Evolutionary conservation across 345 rosid species (phyloP), one percentile per base, ranked within the genome.

Genomic region (Moricandia moricandioides): DNA sequence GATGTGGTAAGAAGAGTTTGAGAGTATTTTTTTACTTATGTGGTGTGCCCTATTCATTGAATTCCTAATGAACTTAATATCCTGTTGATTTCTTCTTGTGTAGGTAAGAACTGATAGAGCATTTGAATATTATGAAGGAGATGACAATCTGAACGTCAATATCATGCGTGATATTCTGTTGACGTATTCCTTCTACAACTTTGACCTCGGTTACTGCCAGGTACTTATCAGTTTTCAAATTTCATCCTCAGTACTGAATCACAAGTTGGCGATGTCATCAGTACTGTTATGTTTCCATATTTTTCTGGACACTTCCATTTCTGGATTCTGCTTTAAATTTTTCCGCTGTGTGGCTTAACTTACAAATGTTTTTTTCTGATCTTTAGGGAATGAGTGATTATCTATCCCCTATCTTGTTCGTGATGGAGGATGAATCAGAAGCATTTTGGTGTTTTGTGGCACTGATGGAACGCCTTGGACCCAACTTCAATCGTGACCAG

Each of bases 181-280:
- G 87, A 88, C 97, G 0, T 96, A 91, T 73, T 96, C 97, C 62
- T 92, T 96, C 83, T 96, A 92, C 84, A 92, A 92, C 68, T 96
- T 96, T 37, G 99, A 96, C 82, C 94, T 96, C 49, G 97, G 99
- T 67, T 96, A 96, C 83, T 92, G 99, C 83, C 99, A 96, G 97
- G 99, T 92, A 82, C 66, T 65, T 58, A 49, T 63, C 65, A 33
- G 31, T 33, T 33, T 33, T 7, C 37, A 6, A 33, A 33, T 33
- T 6, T 33, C 37, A 33, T 33, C 8, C 37, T 33, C 6, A 33
- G 37, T 8, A 39, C 45, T 71, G 26, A 39, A 12, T 58, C 64
- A 70, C 47, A 65, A 71, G 70, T 70, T 71, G 27, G 69, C 7
- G 2, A 17, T 65, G 54, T 57, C 77, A 12, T 66, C 2, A n/a